Base-by-base conservation (phyloP, 2,329 filamentous ascomycete genomes). In the Exserohilum rostratum region DNA sequence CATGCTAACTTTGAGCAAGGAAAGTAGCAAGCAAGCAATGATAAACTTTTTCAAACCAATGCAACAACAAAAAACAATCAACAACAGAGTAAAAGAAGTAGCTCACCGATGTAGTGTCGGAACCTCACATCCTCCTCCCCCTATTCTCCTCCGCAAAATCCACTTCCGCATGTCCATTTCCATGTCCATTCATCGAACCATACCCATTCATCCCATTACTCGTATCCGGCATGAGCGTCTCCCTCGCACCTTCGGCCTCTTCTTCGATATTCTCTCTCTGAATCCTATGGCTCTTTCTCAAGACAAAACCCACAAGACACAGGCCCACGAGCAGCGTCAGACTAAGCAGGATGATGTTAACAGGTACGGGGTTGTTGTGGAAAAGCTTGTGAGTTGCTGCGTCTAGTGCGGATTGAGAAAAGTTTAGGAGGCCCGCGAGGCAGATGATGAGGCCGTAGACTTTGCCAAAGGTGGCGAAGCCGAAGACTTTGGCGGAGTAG, bases 391-490 rank as follows among this genome's bases (percentile, higher is more conserved):
- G 90, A 35, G 92, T 91, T 31, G 93, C 72, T 20, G 87, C 85
- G 72, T 96, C 92, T 30, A 96, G 80, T 0, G 85, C 91, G 5
- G 88, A 88, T 77, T 96, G 91, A 1, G 85, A 85, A 68, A 97
- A 93, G 75, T 96, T 96, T 68, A 92, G 83, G 0, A 96, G 73
- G 0, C 93, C 92, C 0, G 91, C 88, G 1, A 95, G 78, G 75
- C 90, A 96, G 64, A 96, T 96, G 62, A 96, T 90, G 17, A 93
- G 82, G 10, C 92, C 92, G 75, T 96, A 96, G n/a, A 97, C 91
- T 53, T 90, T 96, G 40, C 92, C 93, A 65, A 96, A 96, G 0
- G 91, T 96, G 57, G 87, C 74, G 77, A 96, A 96, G 13, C 92
- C 92, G 72, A 96, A 96, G 31, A 96, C 91, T 77, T 96, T 96